Base-by-base conservation (phyloP, 169 alveolate species). In the Theileria luwenshuni region DNA sequence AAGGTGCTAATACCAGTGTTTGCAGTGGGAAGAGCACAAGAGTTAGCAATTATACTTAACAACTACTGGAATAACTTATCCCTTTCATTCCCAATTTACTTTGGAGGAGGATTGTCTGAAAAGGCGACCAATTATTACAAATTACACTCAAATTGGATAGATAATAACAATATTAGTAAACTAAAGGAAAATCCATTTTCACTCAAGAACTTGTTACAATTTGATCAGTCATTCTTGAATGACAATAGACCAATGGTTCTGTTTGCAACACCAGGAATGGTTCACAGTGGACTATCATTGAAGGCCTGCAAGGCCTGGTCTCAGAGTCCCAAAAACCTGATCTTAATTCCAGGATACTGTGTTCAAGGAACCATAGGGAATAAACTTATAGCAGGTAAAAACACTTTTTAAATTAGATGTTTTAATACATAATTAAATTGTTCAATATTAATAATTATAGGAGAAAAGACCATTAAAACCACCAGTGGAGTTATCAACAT, bases 241-340 rank as follows among this genome's bases (percentile, higher is more conserved):
- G 92, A 93, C 19, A 91, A 95, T 49, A 90, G 95, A n/a, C 99
- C 99, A 0, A 95, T 97, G 97, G 99, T 98, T 42, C 90, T 96
- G 60, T 95, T 98, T 72, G 99, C 99, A 19, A 96, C 99, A 8
- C 99, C 99, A 0, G 99, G 99, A n/a, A 98, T 97, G 99, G 94
- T 98, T 13, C 99, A 98, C 85, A 97, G 98, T 13, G 99, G 99
- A 7, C 87, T 96, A 41, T 94, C 99, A 38, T 91, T 98, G 49
- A 86, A 90, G 69, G 98, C 96, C 12, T 96, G 97, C 83, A 97
- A 96, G 91, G 94, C 93, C 65, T 96, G 99, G 97, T 98, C 98
- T 19, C 92, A 92, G 0, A 95, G 94, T 69, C 92, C 96, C n/a
- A 91, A 92, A 74, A 98, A 97, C 84, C 88, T 98, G 30, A 90